phyloP scores from a whole-genome alignment of 306 rosid species.

The Begonia masoniana region DNA sequence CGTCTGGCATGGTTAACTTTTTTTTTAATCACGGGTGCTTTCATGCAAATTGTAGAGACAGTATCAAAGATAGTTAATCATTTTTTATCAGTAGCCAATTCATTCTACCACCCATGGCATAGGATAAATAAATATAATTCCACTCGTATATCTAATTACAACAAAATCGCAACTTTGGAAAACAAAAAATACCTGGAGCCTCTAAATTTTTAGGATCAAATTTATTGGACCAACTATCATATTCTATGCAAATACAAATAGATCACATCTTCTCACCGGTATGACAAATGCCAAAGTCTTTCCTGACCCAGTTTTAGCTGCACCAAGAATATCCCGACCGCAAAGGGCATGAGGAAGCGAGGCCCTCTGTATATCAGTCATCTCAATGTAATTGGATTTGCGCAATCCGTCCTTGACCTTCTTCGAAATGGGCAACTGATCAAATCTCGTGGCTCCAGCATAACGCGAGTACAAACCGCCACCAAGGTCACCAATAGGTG shows the following conservation, averaged over 20 bases:
- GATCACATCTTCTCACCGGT: constrained; percentile 37
- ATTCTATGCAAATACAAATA: background rate
- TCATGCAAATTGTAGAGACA: too few relatives aligned
- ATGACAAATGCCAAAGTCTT: constrained; percentile 82
- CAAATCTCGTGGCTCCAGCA: constrained; percentile 43
- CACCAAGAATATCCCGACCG: constrained; percentile 80
- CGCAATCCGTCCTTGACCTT: constrained; percentile 25
- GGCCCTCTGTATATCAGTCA: constrained; percentile 86
- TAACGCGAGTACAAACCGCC: constrained; percentile 38
- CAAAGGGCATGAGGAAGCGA: constrained; percentile 76
- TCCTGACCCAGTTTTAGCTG: constrained; percentile 92
- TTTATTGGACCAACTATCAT: too few relatives aligned
- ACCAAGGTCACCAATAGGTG: constrained; percentile 30
- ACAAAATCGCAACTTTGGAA: too few relatives aligned
- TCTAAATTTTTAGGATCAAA: too few relatives aligned
- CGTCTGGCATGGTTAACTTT: background rate
- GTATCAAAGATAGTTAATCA: too few relatives aligned
- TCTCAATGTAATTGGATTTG: constrained; percentile 25
- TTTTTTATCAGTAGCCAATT: too few relatives aligned
- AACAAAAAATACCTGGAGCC: too few relatives aligned
- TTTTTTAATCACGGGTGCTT: too few relatives aligned
- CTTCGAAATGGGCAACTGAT: constrained; percentile 50
- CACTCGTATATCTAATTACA: too few relatives aligned
- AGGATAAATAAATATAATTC: too few relatives aligned
- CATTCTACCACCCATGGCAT: too few relatives aligned